Percentiles rank a stretch among this genome's conserved stretches.
These are phyloP conservation scores for Ilex aquifolium DNA, from an alignment of 257 asterid genomes.

Conservation along the genomic window DNA sequence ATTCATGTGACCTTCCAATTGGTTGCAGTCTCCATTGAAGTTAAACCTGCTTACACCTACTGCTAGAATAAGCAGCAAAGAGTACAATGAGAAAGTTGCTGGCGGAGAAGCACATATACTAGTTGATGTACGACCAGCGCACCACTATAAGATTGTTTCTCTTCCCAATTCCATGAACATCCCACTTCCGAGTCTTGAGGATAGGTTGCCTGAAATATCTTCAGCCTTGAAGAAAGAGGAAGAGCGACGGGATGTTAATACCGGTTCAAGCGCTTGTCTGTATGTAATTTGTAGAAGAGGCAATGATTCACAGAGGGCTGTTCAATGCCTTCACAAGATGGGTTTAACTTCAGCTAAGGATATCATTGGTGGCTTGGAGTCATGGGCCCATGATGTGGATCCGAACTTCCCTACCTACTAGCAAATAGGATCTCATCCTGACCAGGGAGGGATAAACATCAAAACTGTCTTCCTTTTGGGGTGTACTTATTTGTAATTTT, in stretches of 20 bases:
- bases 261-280: conserved; percentile 31
- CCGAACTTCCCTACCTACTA: conserved; percentile 64
- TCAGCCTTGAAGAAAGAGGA: conserved; percentile 33
- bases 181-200: conserved; percentile 47
- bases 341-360: conserved; percentile 51
- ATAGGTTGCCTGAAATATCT: conserved; percentile 52
- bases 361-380: conserved; percentile 64
- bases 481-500: neutral
- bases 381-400: conserved; percentile 64
- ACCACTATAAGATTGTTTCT: conserved; percentile 69
- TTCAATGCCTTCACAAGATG: conserved; percentile 53
- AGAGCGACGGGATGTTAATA: conserved; percentile 18
- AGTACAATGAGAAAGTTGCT: conserved; percentile 41
- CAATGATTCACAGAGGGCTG: conserved; percentile 92
- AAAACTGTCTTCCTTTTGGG: neutral
- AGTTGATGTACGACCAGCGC: conserved; percentile 84
- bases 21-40: conserved; percentile 75
- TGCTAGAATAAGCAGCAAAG: conserved; percentile 77
- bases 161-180: conserved; percentile 72
- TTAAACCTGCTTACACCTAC: conserved; percentile 55
- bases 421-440: no score
- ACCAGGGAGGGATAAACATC: no score
- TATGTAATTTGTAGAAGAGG: conserved; percentile 89
- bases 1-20: neutral
- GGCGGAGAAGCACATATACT: conserved; percentile 62